Evolutionary conservation across 495 filamentous ascomycete genomes (phyloP).

Genomic region (Tuber umbilicatum): DNA sequence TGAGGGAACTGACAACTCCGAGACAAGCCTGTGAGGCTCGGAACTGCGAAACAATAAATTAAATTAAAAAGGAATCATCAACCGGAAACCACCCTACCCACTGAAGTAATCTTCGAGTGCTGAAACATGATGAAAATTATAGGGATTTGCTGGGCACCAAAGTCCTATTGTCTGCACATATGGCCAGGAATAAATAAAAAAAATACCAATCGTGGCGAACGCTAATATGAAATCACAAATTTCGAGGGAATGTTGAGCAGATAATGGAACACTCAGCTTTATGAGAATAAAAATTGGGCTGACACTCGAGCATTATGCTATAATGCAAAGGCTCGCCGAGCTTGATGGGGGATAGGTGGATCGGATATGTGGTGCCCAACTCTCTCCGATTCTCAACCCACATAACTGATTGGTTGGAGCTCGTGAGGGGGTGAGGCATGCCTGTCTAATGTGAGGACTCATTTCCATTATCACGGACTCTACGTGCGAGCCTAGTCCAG

Average conservation of each 20-base stretch:
- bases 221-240: slow-evolving; percentile 3
- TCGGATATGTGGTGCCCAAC: slow-evolving; percentile 1
- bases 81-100: neutral
- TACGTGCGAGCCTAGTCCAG: neutral
- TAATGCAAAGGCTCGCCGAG: neutral
- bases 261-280: neutral
- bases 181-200: neutral
- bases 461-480: neutral
- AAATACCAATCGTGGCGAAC: neutral
- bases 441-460: slow-evolving; percentile 2
- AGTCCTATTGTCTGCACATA: neutral
- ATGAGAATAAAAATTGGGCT: slow-evolving; percentile 3
- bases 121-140: slow-evolving; percentile 4
- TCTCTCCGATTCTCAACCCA: neutral
- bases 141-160: neutral
- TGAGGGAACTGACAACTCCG: neutral
- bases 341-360: neutral
- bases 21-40: neutral
- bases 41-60: neutral
- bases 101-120: neutral
- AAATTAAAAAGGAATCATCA: neutral
- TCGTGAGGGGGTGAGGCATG: neutral
- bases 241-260: neutral
- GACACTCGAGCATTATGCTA: neutral
- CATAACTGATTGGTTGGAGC: slow-evolving; percentile 1